Conservation (phyloP, 73 alveolate species). For the Uronychia binucleata region DNA sequence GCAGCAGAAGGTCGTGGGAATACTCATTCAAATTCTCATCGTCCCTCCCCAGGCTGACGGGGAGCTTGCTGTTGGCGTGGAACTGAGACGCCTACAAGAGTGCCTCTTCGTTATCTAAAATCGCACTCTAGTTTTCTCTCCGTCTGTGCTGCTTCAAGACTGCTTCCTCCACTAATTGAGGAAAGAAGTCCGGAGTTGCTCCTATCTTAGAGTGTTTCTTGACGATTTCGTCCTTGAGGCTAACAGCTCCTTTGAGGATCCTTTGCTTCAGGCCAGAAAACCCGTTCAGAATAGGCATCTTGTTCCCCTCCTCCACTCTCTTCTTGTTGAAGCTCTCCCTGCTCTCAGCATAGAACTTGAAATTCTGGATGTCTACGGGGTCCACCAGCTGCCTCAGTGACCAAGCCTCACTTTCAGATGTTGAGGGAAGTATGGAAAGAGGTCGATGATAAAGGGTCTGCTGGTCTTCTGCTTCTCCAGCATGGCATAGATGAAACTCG, state of each 20-base stretch:
- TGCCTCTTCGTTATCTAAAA: not conserved
- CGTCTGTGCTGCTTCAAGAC: not conserved
- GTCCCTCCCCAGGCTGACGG: not conserved
- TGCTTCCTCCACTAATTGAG: not conserved
- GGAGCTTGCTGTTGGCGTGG: not conserved
- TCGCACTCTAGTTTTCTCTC: not conserved
- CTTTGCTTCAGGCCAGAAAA: not conserved
- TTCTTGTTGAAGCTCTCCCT: not conserved
- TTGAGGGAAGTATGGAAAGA: conserved; percentile 23
- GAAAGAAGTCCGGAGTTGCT: not conserved
- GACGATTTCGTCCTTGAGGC: not conserved
- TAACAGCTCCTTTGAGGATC: not conserved
- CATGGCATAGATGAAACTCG: conserved; percentile 20
- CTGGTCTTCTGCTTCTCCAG: conserved; percentile 30
- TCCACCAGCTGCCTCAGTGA: not conserved
- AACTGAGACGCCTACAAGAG: not conserved
- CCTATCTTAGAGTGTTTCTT: not conserved
- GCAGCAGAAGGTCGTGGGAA: too few species aligned
- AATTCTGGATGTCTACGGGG: not conserved
- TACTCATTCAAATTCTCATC: too few species aligned
- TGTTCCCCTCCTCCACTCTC: not conserved
- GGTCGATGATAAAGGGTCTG: conserved; percentile 38
- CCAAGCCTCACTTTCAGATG: not conserved
- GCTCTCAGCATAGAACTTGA: not conserved
- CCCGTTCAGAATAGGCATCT: not conserved